Evolutionary conservation across 371 early-diverging fungal genomes (phyloP).

Genomic region (Polyrhizophydium stewartii): DNA sequence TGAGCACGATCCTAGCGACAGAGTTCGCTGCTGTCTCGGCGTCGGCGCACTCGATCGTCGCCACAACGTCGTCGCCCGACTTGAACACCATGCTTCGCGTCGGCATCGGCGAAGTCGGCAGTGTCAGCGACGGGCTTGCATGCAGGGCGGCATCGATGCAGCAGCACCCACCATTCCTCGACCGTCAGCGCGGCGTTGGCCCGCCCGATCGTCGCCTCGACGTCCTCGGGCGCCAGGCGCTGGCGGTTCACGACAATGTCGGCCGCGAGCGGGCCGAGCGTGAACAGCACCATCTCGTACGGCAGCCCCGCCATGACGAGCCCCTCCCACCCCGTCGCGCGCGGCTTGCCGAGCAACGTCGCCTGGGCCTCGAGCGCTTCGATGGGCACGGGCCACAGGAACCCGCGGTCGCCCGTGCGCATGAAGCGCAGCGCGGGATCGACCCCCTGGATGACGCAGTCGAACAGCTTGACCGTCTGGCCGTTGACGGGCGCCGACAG

Average conservation of each 20-base stretch:
- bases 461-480: background rate
- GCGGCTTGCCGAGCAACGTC: background rate
- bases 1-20: conserved; percentile 59
- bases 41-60: conserved; percentile 5
- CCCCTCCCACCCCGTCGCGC: conserved; percentile 11
- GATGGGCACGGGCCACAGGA: conserved; percentile 65
- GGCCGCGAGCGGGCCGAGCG: conserved; percentile 67
- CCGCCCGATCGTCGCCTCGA: conserved; percentile 68
- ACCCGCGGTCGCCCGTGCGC: conserved; percentile 82
- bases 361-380: background rate
- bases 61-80: background rate
- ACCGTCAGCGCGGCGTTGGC: conserved; percentile 50
- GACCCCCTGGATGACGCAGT: conserved; percentile 46
- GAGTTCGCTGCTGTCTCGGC: conserved; percentile 18
- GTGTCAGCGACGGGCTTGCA: too few relatives aligned
- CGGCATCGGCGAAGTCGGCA: too few relatives aligned
- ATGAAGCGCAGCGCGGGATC: conserved; percentile 65
- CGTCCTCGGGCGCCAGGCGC: conserved; percentile 66
- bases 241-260: conserved; percentile 68
- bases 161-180: conserved; percentile 62
- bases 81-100: too few relatives aligned
- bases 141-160: too few relatives aligned
- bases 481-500: background rate
- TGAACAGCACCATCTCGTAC: conserved; percentile 53
- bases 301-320: conserved; percentile 17